Evolutionary conservation across 106 monocot genomes (phyloP).

Genomic region (Gastrodia elata): DNA sequence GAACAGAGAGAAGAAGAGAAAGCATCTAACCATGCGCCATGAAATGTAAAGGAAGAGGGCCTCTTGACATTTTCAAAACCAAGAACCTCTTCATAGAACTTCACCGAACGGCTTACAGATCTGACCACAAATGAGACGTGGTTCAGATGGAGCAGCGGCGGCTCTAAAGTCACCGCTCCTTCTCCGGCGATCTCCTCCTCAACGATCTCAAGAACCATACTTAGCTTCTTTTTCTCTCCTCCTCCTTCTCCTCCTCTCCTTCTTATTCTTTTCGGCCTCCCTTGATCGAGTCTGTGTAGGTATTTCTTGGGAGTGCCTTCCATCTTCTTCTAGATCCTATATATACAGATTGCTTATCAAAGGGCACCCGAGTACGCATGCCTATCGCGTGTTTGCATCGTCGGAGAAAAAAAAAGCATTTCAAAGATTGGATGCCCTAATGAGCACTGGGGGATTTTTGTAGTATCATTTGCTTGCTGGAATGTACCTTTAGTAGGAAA

Average conservation of each 20-base stretch:
- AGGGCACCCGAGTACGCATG: conserved; percentile 7
- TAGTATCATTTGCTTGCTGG: too few species aligned
- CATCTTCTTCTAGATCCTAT: background rate
- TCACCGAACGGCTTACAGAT: conserved; percentile 40
- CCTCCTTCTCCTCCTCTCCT: background rate
- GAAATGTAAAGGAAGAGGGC: conserved; percentile 58
- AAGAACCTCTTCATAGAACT: conserved; percentile 56
- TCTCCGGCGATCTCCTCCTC: conserved; percentile 29
- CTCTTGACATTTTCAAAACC: conserved; percentile 49
- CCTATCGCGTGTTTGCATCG: background rate
- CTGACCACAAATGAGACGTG: conserved; percentile 54
- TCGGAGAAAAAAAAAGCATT: background rate
- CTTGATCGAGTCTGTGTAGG: background rate
- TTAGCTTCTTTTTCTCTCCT: background rate
- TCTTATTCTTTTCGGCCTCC: too few species aligned
- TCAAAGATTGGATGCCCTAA: background rate
- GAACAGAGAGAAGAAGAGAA: background rate
- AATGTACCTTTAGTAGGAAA: conserved; percentile 1
- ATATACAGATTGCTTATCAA: background rate
- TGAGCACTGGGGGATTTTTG: too few species aligned
- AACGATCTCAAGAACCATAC: conserved; percentile 29
- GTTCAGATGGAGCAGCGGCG: conserved; percentile 42
- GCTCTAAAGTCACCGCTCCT: background rate
- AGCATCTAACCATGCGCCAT: conserved; percentile 46
- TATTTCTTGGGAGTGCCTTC: background rate